phyloP scores from a whole-genome alignment of 345 rosid genomes.

The Camelina neglecta region DNA sequence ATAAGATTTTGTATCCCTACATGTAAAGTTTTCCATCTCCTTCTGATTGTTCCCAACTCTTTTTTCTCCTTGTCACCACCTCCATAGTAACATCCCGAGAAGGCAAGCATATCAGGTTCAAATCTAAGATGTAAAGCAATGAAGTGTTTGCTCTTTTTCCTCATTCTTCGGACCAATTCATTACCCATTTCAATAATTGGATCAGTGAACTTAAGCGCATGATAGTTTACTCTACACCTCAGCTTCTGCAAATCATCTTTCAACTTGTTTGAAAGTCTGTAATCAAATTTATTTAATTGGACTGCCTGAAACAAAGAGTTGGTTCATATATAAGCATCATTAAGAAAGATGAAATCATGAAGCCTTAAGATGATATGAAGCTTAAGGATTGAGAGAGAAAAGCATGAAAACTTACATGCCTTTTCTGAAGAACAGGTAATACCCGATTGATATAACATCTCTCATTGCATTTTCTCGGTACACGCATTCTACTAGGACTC shows the following conservation, averaged over 20 bases:
- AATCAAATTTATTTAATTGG: conserved; percentile 89
- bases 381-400: conserved; percentile 36
- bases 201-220: conserved; percentile 85
- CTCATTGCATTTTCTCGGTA: conserved; percentile 93
- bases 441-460: conserved; percentile 86
- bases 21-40: conserved; percentile 98
- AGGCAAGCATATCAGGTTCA: conserved; percentile 99
- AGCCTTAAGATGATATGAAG: conserved; percentile 3
- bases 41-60: conserved; percentile 83
- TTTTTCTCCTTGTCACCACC: conserved; percentile 91
- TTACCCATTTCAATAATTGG: conserved; percentile 82
- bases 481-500: conserved; percentile 76
- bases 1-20: conserved; percentile 53
- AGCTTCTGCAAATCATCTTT: conserved; percentile 82
- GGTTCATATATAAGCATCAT: conserved; percentile 21
- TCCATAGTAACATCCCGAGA: conserved; percentile 98
- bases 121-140: conserved; percentile 97
- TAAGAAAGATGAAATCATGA: not conserved
- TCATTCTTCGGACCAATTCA: conserved; percentile 72
- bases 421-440: conserved; percentile 91
- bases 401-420: conserved; percentile 90
- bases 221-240: conserved; percentile 95
- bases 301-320: conserved; percentile 62
- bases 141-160: conserved; percentile 74
- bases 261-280: conserved; percentile 90